These are phyloP conservation scores for Eucalyptus marginata DNA, from an alignment of 345 rosid species.

Conservation along the genomic window DNA sequence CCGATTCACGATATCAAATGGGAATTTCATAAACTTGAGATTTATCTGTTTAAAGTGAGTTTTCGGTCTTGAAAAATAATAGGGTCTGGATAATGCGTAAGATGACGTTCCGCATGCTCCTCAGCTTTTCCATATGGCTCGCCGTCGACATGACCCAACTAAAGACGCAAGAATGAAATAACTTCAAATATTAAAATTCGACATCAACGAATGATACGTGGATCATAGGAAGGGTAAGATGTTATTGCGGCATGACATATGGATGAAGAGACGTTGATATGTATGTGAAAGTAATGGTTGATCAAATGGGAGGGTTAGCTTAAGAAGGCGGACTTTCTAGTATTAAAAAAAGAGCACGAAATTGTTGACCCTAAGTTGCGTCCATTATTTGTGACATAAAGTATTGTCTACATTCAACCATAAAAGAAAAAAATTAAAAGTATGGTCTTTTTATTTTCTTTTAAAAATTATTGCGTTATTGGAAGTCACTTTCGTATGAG, in stretches of 20 bases:
- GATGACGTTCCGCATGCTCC: neutral
- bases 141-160: neutral
- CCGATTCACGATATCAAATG: neutral
- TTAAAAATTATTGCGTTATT: neutral
- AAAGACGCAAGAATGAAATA: neutral
- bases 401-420: neutral
- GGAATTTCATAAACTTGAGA: neutral
- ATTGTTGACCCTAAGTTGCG: slow-evolving; percentile 12
- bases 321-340: slow-evolving; percentile 1
- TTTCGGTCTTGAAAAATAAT: neutral
- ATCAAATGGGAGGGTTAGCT: slow-evolving; percentile 7
- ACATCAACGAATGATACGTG: neutral
- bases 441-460: neutral
- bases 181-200: neutral
- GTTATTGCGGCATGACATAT: neutral
- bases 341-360: neutral
- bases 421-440: neutral
- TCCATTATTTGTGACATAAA: slow-evolving; percentile 10
- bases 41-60: neutral
- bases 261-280: neutral
- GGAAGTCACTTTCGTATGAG: neutral
- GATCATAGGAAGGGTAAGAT: neutral
- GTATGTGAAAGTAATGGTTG: neutral
- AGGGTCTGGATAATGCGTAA: neutral
- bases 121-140: neutral